These are phyloP conservation scores for Davidsoniella neocaledoniae DNA, from an alignment of 2,329 filamentous ascomycete species.

Conservation along the genomic window DNA sequence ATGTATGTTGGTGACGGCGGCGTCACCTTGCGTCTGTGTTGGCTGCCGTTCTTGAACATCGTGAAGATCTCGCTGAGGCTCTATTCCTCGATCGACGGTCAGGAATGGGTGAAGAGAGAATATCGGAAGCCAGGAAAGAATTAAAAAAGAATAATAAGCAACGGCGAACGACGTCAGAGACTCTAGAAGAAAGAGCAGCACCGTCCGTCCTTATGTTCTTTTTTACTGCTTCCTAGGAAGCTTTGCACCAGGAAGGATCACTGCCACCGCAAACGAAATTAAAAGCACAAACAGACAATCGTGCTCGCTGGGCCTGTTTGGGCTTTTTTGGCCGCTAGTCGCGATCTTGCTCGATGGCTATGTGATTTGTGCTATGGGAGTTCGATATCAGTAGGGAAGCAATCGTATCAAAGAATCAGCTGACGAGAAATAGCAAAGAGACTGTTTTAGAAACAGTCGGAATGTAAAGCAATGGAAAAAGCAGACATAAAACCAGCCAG, in stretches of 20 bases:
- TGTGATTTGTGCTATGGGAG: too few relatives aligned
- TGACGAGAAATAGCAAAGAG: too few relatives aligned
- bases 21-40: conserved; percentile 33
- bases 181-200: not conserved
- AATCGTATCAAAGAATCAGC: too few relatives aligned
- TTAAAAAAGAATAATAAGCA: not conserved
- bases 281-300: not conserved
- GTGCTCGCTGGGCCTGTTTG: conserved; percentile 1
- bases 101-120: not conserved
- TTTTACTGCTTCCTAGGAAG: not conserved
- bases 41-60: conserved; percentile 14
- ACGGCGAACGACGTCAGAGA: conserved; percentile 1
- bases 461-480: too few relatives aligned
- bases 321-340: not conserved
- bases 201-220: not conserved
- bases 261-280: conserved; percentile 1
- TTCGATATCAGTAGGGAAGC: too few relatives aligned
- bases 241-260: not conserved
- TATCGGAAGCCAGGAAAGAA: not conserved
- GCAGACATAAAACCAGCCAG: too few relatives aligned
- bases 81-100: not conserved
- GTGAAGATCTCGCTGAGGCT: not conserved
- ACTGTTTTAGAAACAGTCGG: too few relatives aligned
- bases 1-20: conserved; percentile 48
- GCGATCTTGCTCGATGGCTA: too few relatives aligned